A percentile compares a stretch with the other conserved stretches of the same genome.
phyloP scores from a whole-genome alignment of 306 rosid species.

The Adenanthera pavonina region DNA sequence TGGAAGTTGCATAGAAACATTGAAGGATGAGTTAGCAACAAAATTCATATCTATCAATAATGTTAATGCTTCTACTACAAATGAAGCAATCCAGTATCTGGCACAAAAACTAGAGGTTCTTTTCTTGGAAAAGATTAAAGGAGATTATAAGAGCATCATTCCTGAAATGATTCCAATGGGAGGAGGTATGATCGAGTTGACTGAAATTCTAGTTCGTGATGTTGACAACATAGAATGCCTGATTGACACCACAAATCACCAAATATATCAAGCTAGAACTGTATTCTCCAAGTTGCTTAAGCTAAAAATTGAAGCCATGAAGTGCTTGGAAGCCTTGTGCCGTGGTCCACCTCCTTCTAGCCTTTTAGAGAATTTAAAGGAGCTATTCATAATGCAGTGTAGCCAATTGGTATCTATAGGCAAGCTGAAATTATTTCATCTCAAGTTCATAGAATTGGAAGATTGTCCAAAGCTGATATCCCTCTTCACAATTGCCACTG shows the following conservation, averaged over 20 bases:
- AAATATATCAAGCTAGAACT: neutral
- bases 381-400: neutral
- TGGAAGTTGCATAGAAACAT: neutral
- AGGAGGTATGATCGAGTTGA: neutral
- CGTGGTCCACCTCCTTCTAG: neutral
- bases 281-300: neutral
- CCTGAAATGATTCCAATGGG: neutral
- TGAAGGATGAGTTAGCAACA: neutral
- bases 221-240: neutral
- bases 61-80: neutral
- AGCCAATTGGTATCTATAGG: neutral
- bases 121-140: neutral
- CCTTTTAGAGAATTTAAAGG: conserved; percentile 2
- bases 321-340: neutral
- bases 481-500: neutral
- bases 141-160: neutral
- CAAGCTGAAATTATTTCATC: neutral
- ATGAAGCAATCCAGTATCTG: neutral
- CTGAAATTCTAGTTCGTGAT: neutral
- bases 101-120: neutral
- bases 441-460: neutral
- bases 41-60: neutral
- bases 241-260: neutral
- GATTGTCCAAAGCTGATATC: neutral
- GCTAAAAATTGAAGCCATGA: neutral